Evolutionary conservation across 164 flowering plant genomes (phyloP), one percentile per base, ranked within the genome.

Genomic region (Chimonanthus salicifolius): DNA sequence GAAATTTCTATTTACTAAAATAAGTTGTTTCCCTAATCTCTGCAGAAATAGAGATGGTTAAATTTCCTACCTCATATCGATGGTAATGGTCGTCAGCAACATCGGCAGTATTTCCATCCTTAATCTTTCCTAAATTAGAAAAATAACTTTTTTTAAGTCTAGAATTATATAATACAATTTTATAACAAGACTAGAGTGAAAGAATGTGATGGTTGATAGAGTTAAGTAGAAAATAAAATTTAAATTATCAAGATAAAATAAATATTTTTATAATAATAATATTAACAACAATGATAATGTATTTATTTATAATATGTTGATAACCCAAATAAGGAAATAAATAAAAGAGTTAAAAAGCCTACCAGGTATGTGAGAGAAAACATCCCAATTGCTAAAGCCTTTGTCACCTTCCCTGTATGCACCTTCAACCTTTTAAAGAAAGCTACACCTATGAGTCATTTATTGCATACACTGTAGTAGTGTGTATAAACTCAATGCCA

Each of bases 301-400:
- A 0, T 21, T 21, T 64, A 13, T 33, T n/a, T 44, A 13, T 45
- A 44, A 4, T 44, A 15, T 9, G 33, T 33, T 33, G n/a, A 44
- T 46, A 51, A 50, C 71, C 13, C 16, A 51, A 51, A 5, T 70
- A 51, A 54, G 62, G 13, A 18, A 70, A 54, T 6, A 18, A 33
- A 21, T 49, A 9, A 49, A 0, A 47, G 7, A 49, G 18, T 9
- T 33, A 33, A 33, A 33, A 33, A 44, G 5, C 20, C 68, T 33
- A 80, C 79, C 82, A 58, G 69, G 72, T n/a, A 74, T 66, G 49
- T 68, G 79, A 11, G 77, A 47, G 62, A 78, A 83, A 18, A 72
- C 82, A 68, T 83, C 85, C 85, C 85, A 83, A 71, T 83, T 83
- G 80, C 83, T 81, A 0, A 77, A 70, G 49, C 85, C 47, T 70